Conservation (phyloP, 139 green algal genomes). For the Microglena sp. region DNA sequence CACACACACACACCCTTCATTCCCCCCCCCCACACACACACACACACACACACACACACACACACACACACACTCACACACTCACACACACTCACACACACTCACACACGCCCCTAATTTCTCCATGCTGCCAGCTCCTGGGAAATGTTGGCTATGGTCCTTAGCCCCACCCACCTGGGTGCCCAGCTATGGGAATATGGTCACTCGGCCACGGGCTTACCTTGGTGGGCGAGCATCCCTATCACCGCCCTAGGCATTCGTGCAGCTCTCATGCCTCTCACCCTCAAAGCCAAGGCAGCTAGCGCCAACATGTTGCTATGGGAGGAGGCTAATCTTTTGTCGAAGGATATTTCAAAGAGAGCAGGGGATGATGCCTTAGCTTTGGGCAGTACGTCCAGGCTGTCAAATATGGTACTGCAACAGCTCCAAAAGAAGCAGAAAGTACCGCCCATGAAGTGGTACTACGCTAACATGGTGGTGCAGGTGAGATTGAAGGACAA, state of each 20-base stretch:
- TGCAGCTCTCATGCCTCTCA: slow-evolving; percentile 17
- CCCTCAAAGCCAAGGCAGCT: slow-evolving; percentile 23
- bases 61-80: no score
- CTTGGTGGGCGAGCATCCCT: slow-evolving; percentile 30
- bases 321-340: slow-evolving; percentile 3
- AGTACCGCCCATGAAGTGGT: not conserved
- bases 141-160: slow-evolving; percentile 10
- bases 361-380: not conserved
- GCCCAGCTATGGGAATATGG: slow-evolving; percentile 24
- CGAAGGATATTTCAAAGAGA: not conserved
- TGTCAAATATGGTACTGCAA: not conserved
- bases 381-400: not conserved
- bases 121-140: not conserved
- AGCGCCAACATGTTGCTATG: slow-evolving; percentile 23
- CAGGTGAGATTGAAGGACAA: no score
- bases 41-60: no score
- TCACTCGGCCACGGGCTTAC: slow-evolving; percentile 13
- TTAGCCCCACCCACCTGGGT: slow-evolving; percentile 27
- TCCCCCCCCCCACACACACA: no score
- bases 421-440: not conserved
- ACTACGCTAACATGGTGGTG: not conserved
- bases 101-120: no score
- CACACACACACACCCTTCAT: no score
- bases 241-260: slow-evolving; percentile 10
- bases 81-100: no score